Conservation (phyloP, 441 rosid species). For the Pelargonium cotyledonis region DNA sequence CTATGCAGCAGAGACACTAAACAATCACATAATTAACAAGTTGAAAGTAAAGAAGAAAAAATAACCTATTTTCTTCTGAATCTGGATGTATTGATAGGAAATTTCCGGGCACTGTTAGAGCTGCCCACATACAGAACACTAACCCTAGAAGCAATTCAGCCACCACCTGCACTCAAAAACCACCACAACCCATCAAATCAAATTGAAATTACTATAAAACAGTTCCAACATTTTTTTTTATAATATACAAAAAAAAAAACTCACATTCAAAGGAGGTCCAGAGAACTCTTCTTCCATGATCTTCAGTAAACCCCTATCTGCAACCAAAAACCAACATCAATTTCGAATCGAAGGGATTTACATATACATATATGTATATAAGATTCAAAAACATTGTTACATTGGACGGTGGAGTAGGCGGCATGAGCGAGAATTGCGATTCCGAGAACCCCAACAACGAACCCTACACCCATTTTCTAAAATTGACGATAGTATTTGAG, state of each 20-base stretch:
- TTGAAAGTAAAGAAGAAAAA: background rate
- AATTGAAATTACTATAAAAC: background rate
- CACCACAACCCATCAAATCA: conserved; percentile 7
- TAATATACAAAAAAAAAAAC: conserved; percentile 15
- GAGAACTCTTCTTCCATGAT: conserved; percentile 92
- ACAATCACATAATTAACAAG: background rate
- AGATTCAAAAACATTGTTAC: conserved; percentile 26
- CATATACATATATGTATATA: background rate
- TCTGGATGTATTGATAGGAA: conserved; percentile 81
- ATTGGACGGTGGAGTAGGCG: conserved; percentile 84
- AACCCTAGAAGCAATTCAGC: conserved; percentile 68
- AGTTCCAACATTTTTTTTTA: background rate
- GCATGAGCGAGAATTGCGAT: conserved; percentile 66
- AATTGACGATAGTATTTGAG: background rate
- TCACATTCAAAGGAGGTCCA: conserved; percentile 68
- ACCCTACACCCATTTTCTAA: conserved; percentile 53
- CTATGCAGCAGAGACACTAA: too few relatives aligned
- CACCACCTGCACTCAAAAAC: conserved; percentile 52
- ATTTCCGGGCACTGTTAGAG: conserved; percentile 76
- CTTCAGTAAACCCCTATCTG: conserved; percentile 89
- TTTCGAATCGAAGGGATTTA: conserved; percentile 1
- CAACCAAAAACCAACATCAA: conserved; percentile 13
- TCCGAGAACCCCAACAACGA: conserved; percentile 57
- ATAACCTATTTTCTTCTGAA: conserved; percentile 90
- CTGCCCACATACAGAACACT: conserved; percentile 81